Percentiles rank a stretch among this genome's conserved stretches.
Evolutionary conservation across 1,284 basidiomycete species (phyloP).

Genomic region (Trametes hirsuta): DNA sequence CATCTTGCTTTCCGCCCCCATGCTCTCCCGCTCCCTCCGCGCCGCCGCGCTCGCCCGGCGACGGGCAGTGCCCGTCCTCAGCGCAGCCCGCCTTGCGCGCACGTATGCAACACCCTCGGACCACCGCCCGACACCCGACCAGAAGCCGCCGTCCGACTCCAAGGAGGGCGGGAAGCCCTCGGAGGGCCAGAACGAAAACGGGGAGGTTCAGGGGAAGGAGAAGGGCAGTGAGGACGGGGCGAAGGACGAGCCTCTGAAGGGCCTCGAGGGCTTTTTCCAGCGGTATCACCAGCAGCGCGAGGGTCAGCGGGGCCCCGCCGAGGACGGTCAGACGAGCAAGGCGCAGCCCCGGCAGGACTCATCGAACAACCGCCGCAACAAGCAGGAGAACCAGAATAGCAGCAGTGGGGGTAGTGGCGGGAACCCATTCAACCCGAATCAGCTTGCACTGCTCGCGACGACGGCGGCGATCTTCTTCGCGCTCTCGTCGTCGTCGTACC

Average conservation of each 20-base stretch:
- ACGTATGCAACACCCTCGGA: conserved; percentile 48
- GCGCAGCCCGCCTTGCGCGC: conserved; percentile 39
- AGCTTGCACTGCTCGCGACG: conserved; percentile 62
- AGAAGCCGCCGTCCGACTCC: conserved; percentile 29
- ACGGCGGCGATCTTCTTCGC: conserved; percentile 70
- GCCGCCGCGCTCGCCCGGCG: conserved; percentile 41
- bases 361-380: conserved; percentile 49
- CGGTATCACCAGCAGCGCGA: conserved; percentile 64
- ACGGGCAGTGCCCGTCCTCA: conserved; percentile 35
- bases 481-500: conserved; percentile 61
- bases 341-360: conserved; percentile 24
- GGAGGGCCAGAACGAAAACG: conserved; percentile 31
- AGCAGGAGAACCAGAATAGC: conserved; percentile 38
- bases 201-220: conserved; percentile 45
- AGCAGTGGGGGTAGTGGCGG: conserved; percentile 27
- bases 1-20: conserved; percentile 28
- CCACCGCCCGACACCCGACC: conserved; percentile 33
- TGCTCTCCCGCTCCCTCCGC: conserved; percentile 49
- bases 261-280: conserved; percentile 80
- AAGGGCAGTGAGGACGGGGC: conserved; percentile 24
- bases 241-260: conserved; percentile 47
- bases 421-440: conserved; percentile 58
- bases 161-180: conserved; percentile 32
- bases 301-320: conserved; percentile 34
- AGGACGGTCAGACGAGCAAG: conserved; percentile 23